Evolutionary conservation across 176 grass and related monocot genomes (phyloP).

Genomic region (Zoysia japonica): DNA sequence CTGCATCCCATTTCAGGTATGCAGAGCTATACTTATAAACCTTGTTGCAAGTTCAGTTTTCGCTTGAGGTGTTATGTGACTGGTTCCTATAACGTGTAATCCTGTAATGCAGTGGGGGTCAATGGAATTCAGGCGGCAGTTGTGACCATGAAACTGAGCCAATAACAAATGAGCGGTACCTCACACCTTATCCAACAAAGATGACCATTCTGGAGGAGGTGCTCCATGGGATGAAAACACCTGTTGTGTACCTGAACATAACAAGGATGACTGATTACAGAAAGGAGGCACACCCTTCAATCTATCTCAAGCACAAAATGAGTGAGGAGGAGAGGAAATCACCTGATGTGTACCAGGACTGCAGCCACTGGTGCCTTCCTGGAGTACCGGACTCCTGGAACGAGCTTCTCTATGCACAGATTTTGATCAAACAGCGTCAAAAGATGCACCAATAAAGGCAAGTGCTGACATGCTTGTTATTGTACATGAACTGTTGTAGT

Average conservation of each 20-base stretch:
- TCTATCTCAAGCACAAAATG: constrained; percentile 70
- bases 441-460: constrained; percentile 56
- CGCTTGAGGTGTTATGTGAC: background rate
- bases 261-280: constrained; percentile 96
- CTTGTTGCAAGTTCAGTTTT: constrained; percentile 1
- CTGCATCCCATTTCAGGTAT: constrained; percentile 87
- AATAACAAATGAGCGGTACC: constrained; percentile 68
- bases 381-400: constrained; percentile 96
- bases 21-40: background rate
- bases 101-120: constrained; percentile 64
- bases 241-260: constrained; percentile 78
- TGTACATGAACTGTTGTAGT: constrained; percentile 58
- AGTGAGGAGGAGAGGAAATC: constrained; percentile 51
- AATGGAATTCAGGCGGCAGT: constrained; percentile 91
- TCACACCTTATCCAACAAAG: constrained; percentile 59
- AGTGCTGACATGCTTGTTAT: constrained; percentile 35
- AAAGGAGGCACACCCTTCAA: constrained; percentile 91
- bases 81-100: background rate
- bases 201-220: constrained; percentile 75
- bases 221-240: constrained; percentile 72
- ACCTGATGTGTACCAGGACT: constrained; percentile 66
- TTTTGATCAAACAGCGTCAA: constrained; percentile 59
- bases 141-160: constrained; percentile 85
- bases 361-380: constrained; percentile 98
- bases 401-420: constrained; percentile 80